Evolutionary conservation across 2,329 filamentous ascomycete species (phyloP).

Genomic region (Aspergillus aculeatus): DNA sequence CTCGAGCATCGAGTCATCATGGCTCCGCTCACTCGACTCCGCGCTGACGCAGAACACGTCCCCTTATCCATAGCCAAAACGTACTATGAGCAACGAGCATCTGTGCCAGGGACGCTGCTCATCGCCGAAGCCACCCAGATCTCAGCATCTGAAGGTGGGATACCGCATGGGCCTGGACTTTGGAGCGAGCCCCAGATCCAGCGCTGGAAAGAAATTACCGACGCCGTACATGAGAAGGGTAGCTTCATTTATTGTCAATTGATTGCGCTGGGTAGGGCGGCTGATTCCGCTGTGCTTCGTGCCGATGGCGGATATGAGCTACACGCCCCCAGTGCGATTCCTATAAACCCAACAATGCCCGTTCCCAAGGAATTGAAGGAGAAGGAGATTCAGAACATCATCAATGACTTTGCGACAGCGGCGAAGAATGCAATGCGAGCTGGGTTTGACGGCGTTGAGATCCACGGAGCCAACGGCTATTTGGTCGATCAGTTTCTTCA

Average conservation of each 20-base stretch:
- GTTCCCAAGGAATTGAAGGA: constrained; percentile 26
- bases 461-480: constrained; percentile 49
- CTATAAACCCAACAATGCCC: constrained; percentile 34
- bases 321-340: constrained; percentile 35
- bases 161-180: constrained; percentile 56
- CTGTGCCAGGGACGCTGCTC: constrained; percentile 54
- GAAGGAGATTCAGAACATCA: constrained; percentile 41
- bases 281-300: constrained; percentile 34
- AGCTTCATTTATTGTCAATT: constrained; percentile 61
- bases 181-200: constrained; percentile 54
- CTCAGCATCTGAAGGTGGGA: constrained; percentile 47
- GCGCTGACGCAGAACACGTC: constrained; percentile 49
- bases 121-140: constrained; percentile 58
- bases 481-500: constrained; percentile 50
- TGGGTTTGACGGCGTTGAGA: constrained; percentile 51
- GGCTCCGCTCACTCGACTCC: constrained; percentile 56
- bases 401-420: constrained; percentile 42
- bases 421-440: constrained; percentile 52
- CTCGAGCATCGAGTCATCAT: constrained; percentile 50
- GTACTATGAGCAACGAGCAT: constrained; percentile 54
- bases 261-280: constrained; percentile 58
- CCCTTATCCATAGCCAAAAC: constrained; percentile 31
- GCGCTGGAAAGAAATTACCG: constrained; percentile 59
- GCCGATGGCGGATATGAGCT: constrained; percentile 8
- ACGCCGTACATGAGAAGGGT: constrained; percentile 59